phyloP scores from a whole-genome alignment of 805 yeast genomes.

The Zygoascus tannicola region DNA sequence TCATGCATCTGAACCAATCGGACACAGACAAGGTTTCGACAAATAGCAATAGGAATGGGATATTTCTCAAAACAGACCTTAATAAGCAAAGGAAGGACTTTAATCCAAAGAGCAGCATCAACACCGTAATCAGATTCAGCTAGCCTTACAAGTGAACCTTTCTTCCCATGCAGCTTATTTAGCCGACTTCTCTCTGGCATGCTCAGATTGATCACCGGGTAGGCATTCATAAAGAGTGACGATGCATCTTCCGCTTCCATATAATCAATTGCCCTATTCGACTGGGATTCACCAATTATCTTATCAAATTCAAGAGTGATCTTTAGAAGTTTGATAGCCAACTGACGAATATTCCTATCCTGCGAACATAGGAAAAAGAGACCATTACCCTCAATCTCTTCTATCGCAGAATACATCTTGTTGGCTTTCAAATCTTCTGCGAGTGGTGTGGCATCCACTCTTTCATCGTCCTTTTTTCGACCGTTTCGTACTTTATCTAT shows the following conservation, averaged over 20 bases:
- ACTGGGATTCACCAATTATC: slow-evolving; percentile 45
- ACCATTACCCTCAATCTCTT: slow-evolving; percentile 95
- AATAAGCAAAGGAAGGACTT: slow-evolving; percentile 70
- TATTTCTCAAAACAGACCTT: slow-evolving; percentile 65
- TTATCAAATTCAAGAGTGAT: slow-evolving; percentile 83
- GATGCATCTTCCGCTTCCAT: slow-evolving; percentile 62
- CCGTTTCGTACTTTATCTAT: slow-evolving; percentile 26
- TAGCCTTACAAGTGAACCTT: slow-evolving; percentile 59
- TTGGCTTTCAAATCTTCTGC: slow-evolving; percentile 30
- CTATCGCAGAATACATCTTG: slow-evolving; percentile 72
- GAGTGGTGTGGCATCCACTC: slow-evolving; percentile 11
- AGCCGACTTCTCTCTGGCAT: slow-evolving; percentile 70
- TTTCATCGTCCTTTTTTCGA: slow-evolving; percentile 17
- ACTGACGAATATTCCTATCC: slow-evolving; percentile 61
- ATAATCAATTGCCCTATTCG: slow-evolving; percentile 47
- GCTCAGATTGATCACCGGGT: slow-evolving; percentile 40
- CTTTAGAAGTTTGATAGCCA: slow-evolving; percentile 66
- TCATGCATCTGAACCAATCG: slow-evolving; percentile 68
- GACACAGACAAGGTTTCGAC: slow-evolving; percentile 84
- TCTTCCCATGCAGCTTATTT: slow-evolving; percentile 49
- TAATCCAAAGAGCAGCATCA: slow-evolving; percentile 93
- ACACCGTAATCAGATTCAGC: slow-evolving; percentile 93
- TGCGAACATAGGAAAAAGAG: slow-evolving; percentile 84
- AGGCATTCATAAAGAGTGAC: slow-evolving; percentile 46
- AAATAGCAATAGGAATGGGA: slow-evolving; percentile 89